A percentile compares a stretch with the other conserved stretches of the same genome.
Evolutionary conservation across 805 yeast genomes (phyloP).

Genomic region (Maudiozyma barnettii): DNA sequence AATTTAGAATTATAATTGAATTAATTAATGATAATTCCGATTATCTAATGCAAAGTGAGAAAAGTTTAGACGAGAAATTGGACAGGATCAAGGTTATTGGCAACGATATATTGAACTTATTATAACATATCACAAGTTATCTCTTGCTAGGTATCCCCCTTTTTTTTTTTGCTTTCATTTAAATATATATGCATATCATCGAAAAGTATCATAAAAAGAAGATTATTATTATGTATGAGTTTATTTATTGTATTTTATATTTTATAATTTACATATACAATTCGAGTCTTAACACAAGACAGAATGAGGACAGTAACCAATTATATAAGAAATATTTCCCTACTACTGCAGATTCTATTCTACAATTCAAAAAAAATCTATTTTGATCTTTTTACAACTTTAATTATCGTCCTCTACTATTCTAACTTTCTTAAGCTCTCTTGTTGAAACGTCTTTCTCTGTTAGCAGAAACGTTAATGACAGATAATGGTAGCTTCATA

Average conservation of each 20-base stretch:
- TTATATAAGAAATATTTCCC: too few species aligned
- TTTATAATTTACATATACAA: neutral
- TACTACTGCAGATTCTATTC: neutral
- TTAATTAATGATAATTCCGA: slow-evolving; percentile 31
- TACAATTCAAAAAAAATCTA: neutral
- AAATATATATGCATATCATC: too few species aligned
- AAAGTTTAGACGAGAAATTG: slow-evolving; percentile 28
- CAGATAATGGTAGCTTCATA: slow-evolving; percentile 77
- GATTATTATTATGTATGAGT: neutral
- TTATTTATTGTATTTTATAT: neutral
- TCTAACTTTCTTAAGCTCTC: slow-evolving; percentile 49
- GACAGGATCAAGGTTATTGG: slow-evolving; percentile 35
- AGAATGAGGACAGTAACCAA: too few species aligned
- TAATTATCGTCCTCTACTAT: neutral
- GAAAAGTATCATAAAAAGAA: neutral
- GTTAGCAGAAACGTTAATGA: slow-evolving; percentile 80
- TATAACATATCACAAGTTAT: slow-evolving; percentile 12
- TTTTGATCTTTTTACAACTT: too few species aligned
- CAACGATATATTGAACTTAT: slow-evolving; percentile 30
- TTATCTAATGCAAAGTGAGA: slow-evolving; percentile 27
- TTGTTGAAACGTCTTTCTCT: slow-evolving; percentile 89
- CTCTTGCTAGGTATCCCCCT: too few species aligned
- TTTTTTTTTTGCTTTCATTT: too few species aligned
- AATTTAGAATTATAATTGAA: slow-evolving; percentile 32
- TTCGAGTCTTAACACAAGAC: neutral